Conservation (phyloP, 2,329 filamentous ascomycete species). For the Fusarium sacchari region DNA sequence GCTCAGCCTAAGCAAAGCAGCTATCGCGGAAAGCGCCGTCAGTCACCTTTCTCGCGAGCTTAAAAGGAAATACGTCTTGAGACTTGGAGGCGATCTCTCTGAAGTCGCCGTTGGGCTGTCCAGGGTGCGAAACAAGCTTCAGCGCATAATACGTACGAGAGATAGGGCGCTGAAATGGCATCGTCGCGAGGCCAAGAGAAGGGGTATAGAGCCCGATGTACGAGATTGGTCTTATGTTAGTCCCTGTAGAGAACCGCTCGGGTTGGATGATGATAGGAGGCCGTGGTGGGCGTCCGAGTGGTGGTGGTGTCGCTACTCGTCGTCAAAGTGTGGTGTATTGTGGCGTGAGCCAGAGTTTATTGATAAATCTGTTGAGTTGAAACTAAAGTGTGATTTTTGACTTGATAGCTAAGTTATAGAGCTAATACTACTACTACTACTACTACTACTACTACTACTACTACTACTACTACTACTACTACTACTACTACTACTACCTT, state of each 20-base stretch:
- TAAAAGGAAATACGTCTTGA: not conserved
- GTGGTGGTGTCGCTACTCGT: not conserved
- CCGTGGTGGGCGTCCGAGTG: not conserved
- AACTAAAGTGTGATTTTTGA: no score
- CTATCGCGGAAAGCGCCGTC: not conserved
- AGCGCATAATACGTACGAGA: not conserved
- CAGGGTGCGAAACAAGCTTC: not conserved
- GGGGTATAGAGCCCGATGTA: no score
- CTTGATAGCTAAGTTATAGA: no score
- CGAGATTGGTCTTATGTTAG: no score
- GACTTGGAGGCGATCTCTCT: not conserved
- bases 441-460: no score
- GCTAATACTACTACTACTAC: no score
- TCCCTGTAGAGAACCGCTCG: no score
- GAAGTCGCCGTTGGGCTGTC: not conserved
- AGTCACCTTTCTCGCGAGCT: not conserved
- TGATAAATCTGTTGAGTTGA: no score
- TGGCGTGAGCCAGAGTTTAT: no score
- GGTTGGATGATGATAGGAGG: not conserved
- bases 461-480: no score
- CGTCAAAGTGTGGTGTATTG: not conserved
- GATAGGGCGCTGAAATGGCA: not conserved
- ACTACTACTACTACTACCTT: no score
- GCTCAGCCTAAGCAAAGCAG: not conserved
- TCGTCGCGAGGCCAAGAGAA: not conserved